Evolutionary conservation across 2,329 filamentous ascomycete species (phyloP), one percentile per base, ranked within the genome.

Genomic region (Lecanicillium sp.): DNA sequence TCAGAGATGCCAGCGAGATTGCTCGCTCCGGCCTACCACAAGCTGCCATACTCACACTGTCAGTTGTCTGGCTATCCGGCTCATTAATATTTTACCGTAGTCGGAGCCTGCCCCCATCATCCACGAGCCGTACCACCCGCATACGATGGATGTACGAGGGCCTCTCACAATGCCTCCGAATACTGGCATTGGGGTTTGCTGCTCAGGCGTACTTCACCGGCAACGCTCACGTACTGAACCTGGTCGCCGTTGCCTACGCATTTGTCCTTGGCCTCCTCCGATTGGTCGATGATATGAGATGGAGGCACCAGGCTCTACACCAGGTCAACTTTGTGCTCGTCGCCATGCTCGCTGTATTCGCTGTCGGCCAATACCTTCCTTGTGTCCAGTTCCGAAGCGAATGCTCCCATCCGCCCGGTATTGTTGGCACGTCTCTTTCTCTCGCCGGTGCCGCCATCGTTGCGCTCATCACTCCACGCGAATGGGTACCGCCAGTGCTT

Each of bases 301-400:
- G 68, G 67, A 64, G 67, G 15, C 67, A 64, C 49, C 53, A 62
- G 36, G 60, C 63, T 12, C 54, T 74, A 32, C 65, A 70, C 41
- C 69, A 74, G 48, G 56, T 69, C 52, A 74, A 73, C 51, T 60
- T 67, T 42, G 57, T 66, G 29, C 54, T 67, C 33, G 49, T 53
- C n/a, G 48, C 54, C 30, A 50, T 60, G 39, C 47, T 70, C 17
- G 35, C 62, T 22, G 44, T 69, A 17, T 48, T 68, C 7, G 39
- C 52, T 13, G 44, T 54, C 17, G 62, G 56, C 25, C 59, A 65
- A 35, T 56, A 64, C 27, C 55, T 72, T 7, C 66, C 68, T 1
- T 71, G 67, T 46, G 58, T 67, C 17, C 60, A 69, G 40, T 51
- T 54, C 13, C 53, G 50, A 14, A 51, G 53, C 22, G 44, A 46